Evolutionary conservation across 2,329 filamentous ascomycete species (phyloP).

Genomic region (Colletotrichum kahawae): DNA sequence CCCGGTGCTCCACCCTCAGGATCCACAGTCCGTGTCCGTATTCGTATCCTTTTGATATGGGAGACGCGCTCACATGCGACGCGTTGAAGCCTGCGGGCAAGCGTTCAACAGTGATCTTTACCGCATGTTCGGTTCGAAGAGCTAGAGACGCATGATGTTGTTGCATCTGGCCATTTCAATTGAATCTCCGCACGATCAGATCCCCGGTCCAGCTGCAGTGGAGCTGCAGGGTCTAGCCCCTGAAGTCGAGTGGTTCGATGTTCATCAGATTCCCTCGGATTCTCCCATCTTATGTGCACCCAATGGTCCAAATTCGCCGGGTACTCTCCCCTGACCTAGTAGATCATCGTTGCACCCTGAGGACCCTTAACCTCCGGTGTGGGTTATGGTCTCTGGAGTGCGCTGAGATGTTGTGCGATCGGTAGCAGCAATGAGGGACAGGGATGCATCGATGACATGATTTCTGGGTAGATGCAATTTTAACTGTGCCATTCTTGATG

Average conservation of each 20-base stretch:
- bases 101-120: neutral
- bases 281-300: neutral
- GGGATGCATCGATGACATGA: neutral
- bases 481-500: neutral
- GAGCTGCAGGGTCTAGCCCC: neutral
- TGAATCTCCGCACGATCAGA: neutral
- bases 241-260: neutral
- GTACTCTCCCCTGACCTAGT: rapidly evolving
- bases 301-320: rapidly evolving
- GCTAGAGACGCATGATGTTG: neutral
- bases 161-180: neutral
- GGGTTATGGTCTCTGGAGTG: neutral
- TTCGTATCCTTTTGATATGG: neutral
- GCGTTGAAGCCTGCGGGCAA: neutral
- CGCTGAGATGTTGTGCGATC: neutral
- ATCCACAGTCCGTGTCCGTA: neutral
- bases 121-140: neutral
- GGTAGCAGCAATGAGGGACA: neutral
- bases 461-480: neutral
- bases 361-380: neutral
- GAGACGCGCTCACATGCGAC: neutral
- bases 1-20: neutral
- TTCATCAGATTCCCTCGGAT: neutral
- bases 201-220: neutral
- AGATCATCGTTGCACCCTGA: neutral